phyloP scores from a whole-genome alignment of 257 asterid species.

The Mentha longifolia region DNA sequence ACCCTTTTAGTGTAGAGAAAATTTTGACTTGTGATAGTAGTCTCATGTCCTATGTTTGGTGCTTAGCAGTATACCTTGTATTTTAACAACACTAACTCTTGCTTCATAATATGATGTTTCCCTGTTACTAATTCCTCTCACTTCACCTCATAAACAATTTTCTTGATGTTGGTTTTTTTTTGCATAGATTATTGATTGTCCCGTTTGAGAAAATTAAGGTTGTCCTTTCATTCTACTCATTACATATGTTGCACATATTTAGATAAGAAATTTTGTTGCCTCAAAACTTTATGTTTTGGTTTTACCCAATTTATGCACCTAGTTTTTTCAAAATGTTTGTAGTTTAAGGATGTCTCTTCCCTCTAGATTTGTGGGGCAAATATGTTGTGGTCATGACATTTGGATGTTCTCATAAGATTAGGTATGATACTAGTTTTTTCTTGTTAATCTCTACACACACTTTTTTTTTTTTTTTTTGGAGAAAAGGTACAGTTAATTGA shows the following conservation, averaged over 20 bases:
- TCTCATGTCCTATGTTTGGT: constrained; percentile 10
- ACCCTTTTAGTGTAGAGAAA: constrained; percentile 49
- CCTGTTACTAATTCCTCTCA: background rate
- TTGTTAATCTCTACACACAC: no score
- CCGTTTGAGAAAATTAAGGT: constrained; percentile 13
- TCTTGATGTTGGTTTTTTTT: background rate
- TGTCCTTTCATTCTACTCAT: background rate
- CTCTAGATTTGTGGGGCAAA: background rate
- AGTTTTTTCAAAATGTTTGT: background rate
- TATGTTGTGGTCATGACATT: no score
- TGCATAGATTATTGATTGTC: background rate
- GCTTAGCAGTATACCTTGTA: constrained; percentile 13
- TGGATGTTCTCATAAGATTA: no score
- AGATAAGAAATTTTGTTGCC: constrained; percentile 9
- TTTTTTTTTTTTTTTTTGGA: no score
- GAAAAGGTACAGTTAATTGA: no score
- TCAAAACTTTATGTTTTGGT: background rate
- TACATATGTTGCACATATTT: background rate
- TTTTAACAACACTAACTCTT: constrained; percentile 17
- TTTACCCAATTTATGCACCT: background rate
- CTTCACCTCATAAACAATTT: background rate
- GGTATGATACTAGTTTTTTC: no score
- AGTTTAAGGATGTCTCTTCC: background rate
- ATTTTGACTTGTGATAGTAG: constrained; percentile 41
- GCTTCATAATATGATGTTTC: constrained; percentile 6